Evolutionary conservation across 2,329 filamentous ascomycete species (phyloP).

Genomic region (Claviceps spartinae): DNA sequence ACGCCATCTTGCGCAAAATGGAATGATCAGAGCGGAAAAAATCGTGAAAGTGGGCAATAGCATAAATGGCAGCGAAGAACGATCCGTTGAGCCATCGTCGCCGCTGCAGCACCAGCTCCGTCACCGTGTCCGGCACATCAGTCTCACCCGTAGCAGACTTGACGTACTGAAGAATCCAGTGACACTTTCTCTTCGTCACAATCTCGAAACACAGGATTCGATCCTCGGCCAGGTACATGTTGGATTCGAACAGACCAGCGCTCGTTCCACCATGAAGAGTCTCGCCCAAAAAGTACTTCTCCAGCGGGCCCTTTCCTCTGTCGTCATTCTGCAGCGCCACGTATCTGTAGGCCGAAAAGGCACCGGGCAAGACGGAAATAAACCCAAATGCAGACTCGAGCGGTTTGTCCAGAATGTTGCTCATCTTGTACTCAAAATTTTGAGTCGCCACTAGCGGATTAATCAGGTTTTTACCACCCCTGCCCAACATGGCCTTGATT

Average conservation of each 20-base stretch:
- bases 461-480: slow-evolving; percentile 70
- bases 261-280: slow-evolving; percentile 86
- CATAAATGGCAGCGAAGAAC: slow-evolving; percentile 95
- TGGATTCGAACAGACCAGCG: slow-evolving; percentile 93
- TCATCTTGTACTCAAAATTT: slow-evolving; percentile 99
- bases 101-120: slow-evolving; percentile 88
- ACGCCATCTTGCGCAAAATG: slow-evolving; percentile 72
- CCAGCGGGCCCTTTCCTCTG: slow-evolving; percentile 78
- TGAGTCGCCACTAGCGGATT: slow-evolving; percentile 93
- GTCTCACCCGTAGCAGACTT: slow-evolving; percentile 96
- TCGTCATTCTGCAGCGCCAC: slow-evolving; percentile 94
- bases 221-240: slow-evolving; percentile 98
- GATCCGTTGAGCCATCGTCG: slow-evolving; percentile 95
- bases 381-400: slow-evolving; percentile 96
- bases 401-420: slow-evolving; percentile 96
- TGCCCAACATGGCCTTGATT: slow-evolving; percentile 93
- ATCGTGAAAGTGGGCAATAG: slow-evolving; percentile 88
- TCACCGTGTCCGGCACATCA: slow-evolving; percentile 86
- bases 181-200: slow-evolving; percentile 91
- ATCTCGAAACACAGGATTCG: slow-evolving; percentile 98
- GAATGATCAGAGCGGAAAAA: slow-evolving; percentile 91
- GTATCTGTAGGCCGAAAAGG: slow-evolving; percentile 96
- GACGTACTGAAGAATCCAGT: slow-evolving; percentile 96
- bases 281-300: slow-evolving; percentile 95
- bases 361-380: slow-evolving; percentile 90